Evolutionary conservation across 1,139 yeast species (phyloP), one percentile per base, ranked within the genome.

Genomic region (Meyerozyma elateridarum): DNA sequence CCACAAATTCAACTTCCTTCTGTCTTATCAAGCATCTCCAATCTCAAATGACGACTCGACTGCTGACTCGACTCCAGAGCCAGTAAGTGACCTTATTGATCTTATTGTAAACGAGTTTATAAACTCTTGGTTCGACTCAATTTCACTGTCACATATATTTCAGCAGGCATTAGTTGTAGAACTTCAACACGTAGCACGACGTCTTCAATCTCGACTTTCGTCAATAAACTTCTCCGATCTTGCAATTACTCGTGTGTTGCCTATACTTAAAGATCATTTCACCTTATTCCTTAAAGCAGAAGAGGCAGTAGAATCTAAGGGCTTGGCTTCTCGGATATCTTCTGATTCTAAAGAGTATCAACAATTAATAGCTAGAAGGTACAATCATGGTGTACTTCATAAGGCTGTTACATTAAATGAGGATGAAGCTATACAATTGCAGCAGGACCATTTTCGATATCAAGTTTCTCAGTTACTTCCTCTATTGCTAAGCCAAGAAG

Each of bases 211-310:
- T 2, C 56, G 81, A 25, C 41, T 80, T 1, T 47, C 43, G 1
- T 42, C 49, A 0, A 41, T 78, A 1, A 87, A 85, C 46, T 57
- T 75, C 32, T 69, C 88, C 0, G 70, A 69, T 29, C 47, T 85
- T 20, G 40, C 83, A 3, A 79, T 85, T 1, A 58, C 76, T 12
- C 70, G 68, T 29, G 32, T 85, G 0, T 37, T 85, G 4, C 96
- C 96, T 0, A 48, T 79, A 1, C 15, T 87, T 2, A 79, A 85
- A 2, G 76, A 72, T 12, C 95, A 88, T 50, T 71, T 81, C 38
- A 58, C 63, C 6, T 61, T 64, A 8, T 84, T 70, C 47, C 58
- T 70, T 2, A 47, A 52, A 5, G 85, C 94, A 0, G 79, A 73
- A 34, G 76, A 70, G 12, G 35, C 55, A 0, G 67, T 70, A 0